phyloP scores from a whole-genome alignment of 1,284 basidiomycete genomes.

The Malassezia psittaci region DNA sequence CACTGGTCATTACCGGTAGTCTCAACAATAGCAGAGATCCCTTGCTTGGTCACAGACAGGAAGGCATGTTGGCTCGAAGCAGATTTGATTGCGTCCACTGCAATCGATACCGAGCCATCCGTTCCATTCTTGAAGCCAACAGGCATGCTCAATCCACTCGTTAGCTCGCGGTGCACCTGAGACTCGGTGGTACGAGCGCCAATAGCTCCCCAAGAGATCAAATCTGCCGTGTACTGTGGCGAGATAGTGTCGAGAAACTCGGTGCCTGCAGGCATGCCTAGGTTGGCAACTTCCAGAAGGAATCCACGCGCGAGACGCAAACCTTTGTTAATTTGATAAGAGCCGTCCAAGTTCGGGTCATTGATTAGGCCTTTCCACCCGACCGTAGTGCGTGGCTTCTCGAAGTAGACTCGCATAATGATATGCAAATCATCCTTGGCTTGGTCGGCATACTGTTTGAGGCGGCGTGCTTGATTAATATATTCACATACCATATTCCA shows the following conservation, averaged over 20 bases:
- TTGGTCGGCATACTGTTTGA: constrained; percentile 68
- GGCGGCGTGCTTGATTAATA: constrained; percentile 22
- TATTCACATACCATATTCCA: constrained; percentile 30
- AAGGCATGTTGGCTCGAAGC: constrained; percentile 87
- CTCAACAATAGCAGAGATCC: constrained; percentile 50
- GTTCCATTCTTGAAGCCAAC: constrained; percentile 63
- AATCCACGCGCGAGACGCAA: constrained; percentile 79
- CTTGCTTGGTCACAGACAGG: constrained; percentile 93
- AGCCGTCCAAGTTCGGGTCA: constrained; percentile 67
- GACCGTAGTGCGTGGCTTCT: constrained; percentile 65
- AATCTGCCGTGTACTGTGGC: constrained; percentile 89
- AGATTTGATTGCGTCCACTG: constrained; percentile 91
- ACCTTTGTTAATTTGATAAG: constrained; percentile 90
- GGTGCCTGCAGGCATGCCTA: constrained; percentile 49
- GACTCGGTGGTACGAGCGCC: constrained; percentile 69
- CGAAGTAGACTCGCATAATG: constrained; percentile 59
- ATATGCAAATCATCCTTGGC: constrained; percentile 81
- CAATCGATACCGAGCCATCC: constrained; percentile 49
- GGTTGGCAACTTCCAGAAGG: constrained; percentile 56
- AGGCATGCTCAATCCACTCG: constrained; percentile 75
- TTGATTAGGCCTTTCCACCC: constrained; percentile 99
- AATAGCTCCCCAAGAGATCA: constrained; percentile 94
- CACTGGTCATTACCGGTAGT: constrained; percentile 46
- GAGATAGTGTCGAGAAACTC: constrained; percentile 62
- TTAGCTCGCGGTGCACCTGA: constrained; percentile 79